phyloP scores from a whole-genome alignment of 108 stramenopile species.

The Tribonema minus region DNA sequence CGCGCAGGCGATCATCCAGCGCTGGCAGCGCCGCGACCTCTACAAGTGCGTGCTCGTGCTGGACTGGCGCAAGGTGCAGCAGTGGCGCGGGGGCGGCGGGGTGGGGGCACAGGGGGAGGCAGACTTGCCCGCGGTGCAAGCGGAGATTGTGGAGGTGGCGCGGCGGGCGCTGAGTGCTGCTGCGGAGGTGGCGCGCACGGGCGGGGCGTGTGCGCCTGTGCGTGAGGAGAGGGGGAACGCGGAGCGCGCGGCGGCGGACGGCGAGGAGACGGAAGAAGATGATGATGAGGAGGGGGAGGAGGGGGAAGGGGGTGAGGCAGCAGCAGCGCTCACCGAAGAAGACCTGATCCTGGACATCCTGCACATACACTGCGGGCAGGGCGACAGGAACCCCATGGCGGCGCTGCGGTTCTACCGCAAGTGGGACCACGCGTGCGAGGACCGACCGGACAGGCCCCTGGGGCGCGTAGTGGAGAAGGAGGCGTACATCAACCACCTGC shows the following conservation, averaged over 20 bases:
- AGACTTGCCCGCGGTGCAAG: neutral
- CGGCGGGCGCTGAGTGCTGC: neutral
- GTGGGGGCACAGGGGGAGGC: neutral
- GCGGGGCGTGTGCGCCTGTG: neutral
- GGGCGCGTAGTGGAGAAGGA: neutral
- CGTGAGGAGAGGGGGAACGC: neutral
- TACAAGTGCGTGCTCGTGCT: slow-evolving; percentile 6
- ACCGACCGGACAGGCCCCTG: neutral
- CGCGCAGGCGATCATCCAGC: slow-evolving; percentile 22
- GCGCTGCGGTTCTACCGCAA: neutral
- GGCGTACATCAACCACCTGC: neutral
- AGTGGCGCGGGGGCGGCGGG: neutral
- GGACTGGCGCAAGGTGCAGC: neutral
- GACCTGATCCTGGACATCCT: slow-evolving; percentile 36
- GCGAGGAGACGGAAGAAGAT: no score
- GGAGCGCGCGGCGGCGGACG: no score
- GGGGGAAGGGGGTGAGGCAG: neutral
- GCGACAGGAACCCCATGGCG: neutral
- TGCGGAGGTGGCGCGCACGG: neutral
- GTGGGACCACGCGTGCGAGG: neutral
- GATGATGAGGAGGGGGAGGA: no score
- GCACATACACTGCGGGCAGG: slow-evolving; percentile 36
- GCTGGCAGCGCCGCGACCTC: slow-evolving; percentile 20
- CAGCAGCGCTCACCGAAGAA: neutral
- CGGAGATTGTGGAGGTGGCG: neutral